These are phyloP conservation scores for Pseudotsuga menziesii DNA, from an alignment of 75 land plant species.

Conservation along the genomic window DNA sequence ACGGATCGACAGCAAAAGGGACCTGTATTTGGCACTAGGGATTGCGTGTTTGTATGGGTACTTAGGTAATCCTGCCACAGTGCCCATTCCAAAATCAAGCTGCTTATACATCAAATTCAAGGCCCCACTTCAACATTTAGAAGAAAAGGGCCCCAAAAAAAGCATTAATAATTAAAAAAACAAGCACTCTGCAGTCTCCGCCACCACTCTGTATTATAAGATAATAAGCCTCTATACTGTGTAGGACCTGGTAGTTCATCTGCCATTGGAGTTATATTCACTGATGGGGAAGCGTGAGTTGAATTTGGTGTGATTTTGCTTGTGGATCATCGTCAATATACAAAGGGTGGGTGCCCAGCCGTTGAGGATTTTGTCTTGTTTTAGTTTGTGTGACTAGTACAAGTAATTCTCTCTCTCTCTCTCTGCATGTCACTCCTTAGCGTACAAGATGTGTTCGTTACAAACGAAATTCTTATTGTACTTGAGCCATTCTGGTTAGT, in stretches of 20 bases:
- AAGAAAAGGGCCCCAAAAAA: neutral
- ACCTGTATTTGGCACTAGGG: neutral
- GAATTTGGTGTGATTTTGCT: conserved; percentile 7
- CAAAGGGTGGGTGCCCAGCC: conserved; percentile 7
- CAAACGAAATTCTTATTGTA: neutral
- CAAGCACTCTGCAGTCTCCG: neutral
- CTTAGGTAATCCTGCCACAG: neutral
- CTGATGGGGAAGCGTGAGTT: neutral
- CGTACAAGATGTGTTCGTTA: conserved; percentile 4
- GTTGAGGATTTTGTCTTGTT: conserved; percentile 1
- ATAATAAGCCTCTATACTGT: neutral
- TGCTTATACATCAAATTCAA: conserved; percentile 9
- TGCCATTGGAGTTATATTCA: neutral
- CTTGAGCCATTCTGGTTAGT: too few relatives aligned
- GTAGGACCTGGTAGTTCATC: neutral
- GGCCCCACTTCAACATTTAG: neutral
- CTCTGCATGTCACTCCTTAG: neutral
- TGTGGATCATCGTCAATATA: neutral
- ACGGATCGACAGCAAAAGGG: neutral
- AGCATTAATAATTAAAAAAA: neutral
- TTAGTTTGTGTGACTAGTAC: neutral
- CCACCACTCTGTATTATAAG: neutral
- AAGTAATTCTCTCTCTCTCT: neutral
- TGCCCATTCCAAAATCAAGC: conserved; percentile 2
- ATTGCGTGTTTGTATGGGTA: conserved; percentile 4